Conservation (phyloP, 163 green algal species). For the Scenedesmus sp. region DNA sequence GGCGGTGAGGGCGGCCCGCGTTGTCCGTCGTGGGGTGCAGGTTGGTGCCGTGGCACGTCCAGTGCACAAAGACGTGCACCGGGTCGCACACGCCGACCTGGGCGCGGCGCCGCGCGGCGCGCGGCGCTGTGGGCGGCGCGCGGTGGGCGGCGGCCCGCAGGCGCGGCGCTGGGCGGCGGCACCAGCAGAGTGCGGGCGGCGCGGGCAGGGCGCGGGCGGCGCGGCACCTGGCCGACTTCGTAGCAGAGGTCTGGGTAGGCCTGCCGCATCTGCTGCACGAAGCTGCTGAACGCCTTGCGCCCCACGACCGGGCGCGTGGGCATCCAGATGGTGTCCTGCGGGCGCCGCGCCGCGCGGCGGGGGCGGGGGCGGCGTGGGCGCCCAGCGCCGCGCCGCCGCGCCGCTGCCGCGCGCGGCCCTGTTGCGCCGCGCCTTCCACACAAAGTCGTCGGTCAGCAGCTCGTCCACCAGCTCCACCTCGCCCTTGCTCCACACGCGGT, state of each 20-base stretch:
- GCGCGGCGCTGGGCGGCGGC: no score
- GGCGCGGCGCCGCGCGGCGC: not conserved
- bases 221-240: conserved; percentile 15
- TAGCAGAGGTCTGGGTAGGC: conserved; percentile 36
- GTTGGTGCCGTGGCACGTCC: conserved; percentile 41
- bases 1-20: conserved; percentile 28
- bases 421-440: conserved; percentile 24
- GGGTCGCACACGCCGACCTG: conserved; percentile 43
- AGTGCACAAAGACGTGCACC: conserved; percentile 43
- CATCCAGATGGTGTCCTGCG: conserved; percentile 43
- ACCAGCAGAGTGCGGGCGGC: not conserved
- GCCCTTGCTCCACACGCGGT: conserved; percentile 35
- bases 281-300: conserved; percentile 39
- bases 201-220: not conserved
- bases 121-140: no score
- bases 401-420: not conserved
- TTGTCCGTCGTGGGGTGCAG: conserved; percentile 35
- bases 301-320: conserved; percentile 25
- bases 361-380: no score
- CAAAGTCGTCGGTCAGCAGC: conserved; percentile 39
- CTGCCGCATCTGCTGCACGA: conserved; percentile 41
- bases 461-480: conserved; percentile 37
- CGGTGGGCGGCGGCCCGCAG: no score
- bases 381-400: no score
- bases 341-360: no score